Evolutionary conservation across 2,329 filamentous ascomycete species (phyloP).

Genomic region (Fusarium phyllophilum): DNA sequence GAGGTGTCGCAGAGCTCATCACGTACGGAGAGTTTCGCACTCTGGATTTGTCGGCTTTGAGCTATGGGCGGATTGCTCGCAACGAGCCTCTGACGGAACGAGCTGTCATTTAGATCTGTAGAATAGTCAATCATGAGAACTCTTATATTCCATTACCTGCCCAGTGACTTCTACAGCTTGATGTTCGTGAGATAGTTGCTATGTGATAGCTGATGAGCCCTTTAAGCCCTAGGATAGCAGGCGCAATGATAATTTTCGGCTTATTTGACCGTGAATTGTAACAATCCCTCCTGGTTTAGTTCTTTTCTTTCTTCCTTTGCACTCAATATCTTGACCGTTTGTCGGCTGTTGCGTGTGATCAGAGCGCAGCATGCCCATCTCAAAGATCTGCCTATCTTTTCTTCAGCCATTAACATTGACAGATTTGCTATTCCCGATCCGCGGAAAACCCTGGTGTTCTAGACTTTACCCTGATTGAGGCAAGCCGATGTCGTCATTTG

Average conservation of each 20-base stretch:
- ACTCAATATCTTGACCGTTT: neutral
- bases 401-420: neutral
- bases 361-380: neutral
- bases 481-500: neutral
- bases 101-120: neutral
- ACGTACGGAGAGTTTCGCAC: conserved; percentile 11
- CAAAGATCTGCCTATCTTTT: neutral
- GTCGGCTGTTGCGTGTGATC: neutral
- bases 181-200: too few relatives aligned
- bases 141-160: neutral
- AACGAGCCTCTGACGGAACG: conserved; percentile 15
- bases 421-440: neutral
- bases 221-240: neutral
- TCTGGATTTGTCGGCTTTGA: conserved; percentile 8
- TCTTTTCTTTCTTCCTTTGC: neutral
- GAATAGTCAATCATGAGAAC: neutral
- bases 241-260: too few relatives aligned
- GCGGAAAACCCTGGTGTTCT: neutral
- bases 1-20: conserved; percentile 14
- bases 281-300: neutral
- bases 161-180: neutral
- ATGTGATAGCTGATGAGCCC: neutral
- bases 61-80: conserved; percentile 2
- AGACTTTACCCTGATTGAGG: neutral
- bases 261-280: neutral